Evolutionary conservation across 768 basidiomycete species (phyloP).

Genomic region (Coprinellus micaceus): DNA sequence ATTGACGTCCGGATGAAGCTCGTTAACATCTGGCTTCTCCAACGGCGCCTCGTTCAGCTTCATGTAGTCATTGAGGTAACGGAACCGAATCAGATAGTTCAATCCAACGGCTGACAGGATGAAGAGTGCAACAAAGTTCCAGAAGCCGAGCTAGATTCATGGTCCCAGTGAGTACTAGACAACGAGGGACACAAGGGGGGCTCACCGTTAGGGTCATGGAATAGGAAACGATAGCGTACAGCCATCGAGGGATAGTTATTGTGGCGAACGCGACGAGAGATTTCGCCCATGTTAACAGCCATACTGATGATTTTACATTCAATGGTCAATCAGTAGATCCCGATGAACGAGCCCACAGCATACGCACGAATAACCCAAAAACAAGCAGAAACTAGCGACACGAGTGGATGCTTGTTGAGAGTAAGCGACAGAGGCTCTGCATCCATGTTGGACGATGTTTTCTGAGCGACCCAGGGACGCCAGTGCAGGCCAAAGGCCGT

Average conservation of each 20-base stretch:
- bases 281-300: slow-evolving; percentile 77
- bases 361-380: slow-evolving; percentile 82
- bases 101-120: slow-evolving; percentile 59
- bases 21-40: slow-evolving; percentile 77
- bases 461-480: no score
- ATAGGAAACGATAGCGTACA: slow-evolving; percentile 78
- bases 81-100: slow-evolving; percentile 84
- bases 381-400: slow-evolving; percentile 73
- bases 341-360: background rate
- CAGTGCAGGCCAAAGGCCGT: no score
- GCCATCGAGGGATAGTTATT: slow-evolving; percentile 74
- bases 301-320: slow-evolving; percentile 59
- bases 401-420: slow-evolving; percentile 59
- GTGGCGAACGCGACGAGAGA: slow-evolving; percentile 74
- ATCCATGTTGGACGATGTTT: slow-evolving; percentile 27
- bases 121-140: slow-evolving; percentile 82
- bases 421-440: slow-evolving; percentile 31
- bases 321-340: background rate
- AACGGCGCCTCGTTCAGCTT: slow-evolving; percentile 79
- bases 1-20: slow-evolving; percentile 90
- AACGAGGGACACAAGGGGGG: background rate
- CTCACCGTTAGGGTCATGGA: slow-evolving; percentile 85
- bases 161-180: slow-evolving; percentile 7
- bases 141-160: slow-evolving; percentile 75
- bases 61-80: slow-evolving; percentile 71